Evolutionary conservation across 202 grass and related monocot genomes (phyloP).

Genomic region (Dendrocalamus latiflorus): DNA sequence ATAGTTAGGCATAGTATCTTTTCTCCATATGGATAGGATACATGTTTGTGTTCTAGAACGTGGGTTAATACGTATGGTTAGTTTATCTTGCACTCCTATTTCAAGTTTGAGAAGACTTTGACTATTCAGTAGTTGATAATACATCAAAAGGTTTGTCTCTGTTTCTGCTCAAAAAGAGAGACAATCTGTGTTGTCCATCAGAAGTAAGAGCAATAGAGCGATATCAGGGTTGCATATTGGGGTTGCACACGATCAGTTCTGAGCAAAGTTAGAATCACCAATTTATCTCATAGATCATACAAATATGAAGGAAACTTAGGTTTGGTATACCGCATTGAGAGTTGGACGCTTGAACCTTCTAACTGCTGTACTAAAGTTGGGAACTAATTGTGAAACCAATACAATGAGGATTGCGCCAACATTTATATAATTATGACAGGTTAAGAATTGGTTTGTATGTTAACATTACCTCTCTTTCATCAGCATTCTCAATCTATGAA

Average conservation of each 20-base stretch:
- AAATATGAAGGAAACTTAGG: background rate
- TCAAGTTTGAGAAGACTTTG: background rate
- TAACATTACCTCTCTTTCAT: slow-evolving; percentile 23
- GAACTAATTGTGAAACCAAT: background rate
- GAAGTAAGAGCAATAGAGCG: slow-evolving; percentile 10
- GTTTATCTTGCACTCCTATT: background rate
- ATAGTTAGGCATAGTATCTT: slow-evolving; percentile 3
- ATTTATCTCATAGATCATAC: background rate
- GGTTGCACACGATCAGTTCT: slow-evolving; percentile 3
- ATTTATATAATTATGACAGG: background rate
- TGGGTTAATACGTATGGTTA: background rate
- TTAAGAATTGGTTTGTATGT: background rate
- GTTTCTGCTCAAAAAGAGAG: background rate
- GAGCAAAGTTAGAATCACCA: background rate
- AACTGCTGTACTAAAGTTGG: background rate
- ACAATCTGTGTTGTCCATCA: background rate
- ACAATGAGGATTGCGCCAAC: background rate
- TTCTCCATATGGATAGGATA: background rate
- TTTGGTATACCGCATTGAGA: no score
- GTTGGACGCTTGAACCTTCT: background rate
- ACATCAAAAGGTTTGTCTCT: background rate
- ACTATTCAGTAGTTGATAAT: background rate
- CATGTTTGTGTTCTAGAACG: background rate
- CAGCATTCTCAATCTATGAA: slow-evolving; percentile 27
- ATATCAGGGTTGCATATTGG: background rate